Conservation (phyloP, 352 stramenopile genomes). For the Lagenidium giganteum region DNA sequence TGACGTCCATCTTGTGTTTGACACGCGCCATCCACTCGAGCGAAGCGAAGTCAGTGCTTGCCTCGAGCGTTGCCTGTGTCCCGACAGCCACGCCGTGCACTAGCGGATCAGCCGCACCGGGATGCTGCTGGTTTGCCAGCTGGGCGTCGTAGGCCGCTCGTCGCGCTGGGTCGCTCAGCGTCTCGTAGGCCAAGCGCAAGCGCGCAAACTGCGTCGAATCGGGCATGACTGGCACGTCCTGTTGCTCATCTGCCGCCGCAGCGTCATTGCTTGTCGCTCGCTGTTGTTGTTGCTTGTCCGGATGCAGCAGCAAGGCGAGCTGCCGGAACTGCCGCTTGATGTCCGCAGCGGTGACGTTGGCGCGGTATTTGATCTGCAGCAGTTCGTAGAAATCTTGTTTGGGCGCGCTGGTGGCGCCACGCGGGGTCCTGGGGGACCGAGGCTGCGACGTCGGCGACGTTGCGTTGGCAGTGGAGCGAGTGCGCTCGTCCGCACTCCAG, state of each 20-base stretch:
- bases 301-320: slow-evolving; percentile 55
- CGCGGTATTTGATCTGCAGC: slow-evolving; percentile 25
- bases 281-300: slow-evolving; percentile 50
- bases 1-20: slow-evolving; percentile 86
- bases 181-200: slow-evolving; percentile 67
- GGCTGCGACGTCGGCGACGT: not conserved
- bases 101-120: slow-evolving; percentile 4
- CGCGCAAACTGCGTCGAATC: slow-evolving; percentile 56
- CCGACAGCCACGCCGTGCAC: slow-evolving; percentile 30
- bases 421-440: too few species aligned
- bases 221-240: not conserved
- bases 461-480: not conserved
- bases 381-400: slow-evolving; percentile 70
- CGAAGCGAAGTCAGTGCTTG: slow-evolving; percentile 66
- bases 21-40: slow-evolving; percentile 80
- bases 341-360: slow-evolving; percentile 25
- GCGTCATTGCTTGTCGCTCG: not conserved
- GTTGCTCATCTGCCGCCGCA: slow-evolving; percentile 2
- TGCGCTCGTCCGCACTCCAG: slow-evolving; percentile 19
- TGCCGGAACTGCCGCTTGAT: slow-evolving; percentile 69
- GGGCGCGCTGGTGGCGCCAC: too few species aligned
- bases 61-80: slow-evolving; percentile 62
- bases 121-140: slow-evolving; percentile 16
- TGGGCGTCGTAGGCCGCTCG: slow-evolving; percentile 56
- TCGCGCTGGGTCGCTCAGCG: slow-evolving; percentile 51